Base-by-base conservation (phyloP, 176 grass and related monocot genomes). In the Melocanna baccifera region DNA sequence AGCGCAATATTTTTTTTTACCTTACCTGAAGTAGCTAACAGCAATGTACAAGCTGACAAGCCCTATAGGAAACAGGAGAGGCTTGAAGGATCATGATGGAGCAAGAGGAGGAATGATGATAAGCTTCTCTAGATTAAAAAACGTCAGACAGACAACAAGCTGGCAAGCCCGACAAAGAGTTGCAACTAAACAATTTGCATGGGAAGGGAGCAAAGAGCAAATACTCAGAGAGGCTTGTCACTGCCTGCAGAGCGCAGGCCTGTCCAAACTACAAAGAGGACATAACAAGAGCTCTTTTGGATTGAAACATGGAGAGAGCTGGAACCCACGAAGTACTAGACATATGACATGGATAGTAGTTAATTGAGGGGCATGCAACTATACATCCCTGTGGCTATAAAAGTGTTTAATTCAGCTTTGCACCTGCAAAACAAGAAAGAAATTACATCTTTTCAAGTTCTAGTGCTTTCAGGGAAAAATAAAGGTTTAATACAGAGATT, bases 1-100 rank as follows among this genome's bases (percentile, higher is more conserved):
- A 30, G 18, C 19, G 16, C 20, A 26, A 47, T 46, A 34, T 43
- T 43, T 9, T 36, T 40, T 42, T 42, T 26, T 67, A 48, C 0
- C 47, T 29, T 34, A 4, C 48, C 19, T 55, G 18, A 3, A 39
- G 34, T 29, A 20, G 9, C 75, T 63, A 64, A 73, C 43, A 73
- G 80, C 76, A 16, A 86, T 64, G 76, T 36, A 8, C 51, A 72
- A 65, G 20, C 40, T 46, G 84, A 53, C 67, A 79, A 79, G 10
- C 26, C 39, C 36, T 15, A 50, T 61, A 62, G 64, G 64, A 70
- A 85, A 85, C 18, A 40, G 51, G 53, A 52, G 67, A 41, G 41
- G 32, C 61, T 45, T 37, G 26, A 14, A n/a, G 23, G 22, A 68
- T 36, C 18, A 23, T 19, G 4, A 64, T 12, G 6, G 3, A 29